A percentile compares a stretch with the other conserved stretches of the same genome.
phyloP scores from a whole-genome alignment of 2,329 filamentous ascomycete species.

The Calonectria leucothoes region DNA sequence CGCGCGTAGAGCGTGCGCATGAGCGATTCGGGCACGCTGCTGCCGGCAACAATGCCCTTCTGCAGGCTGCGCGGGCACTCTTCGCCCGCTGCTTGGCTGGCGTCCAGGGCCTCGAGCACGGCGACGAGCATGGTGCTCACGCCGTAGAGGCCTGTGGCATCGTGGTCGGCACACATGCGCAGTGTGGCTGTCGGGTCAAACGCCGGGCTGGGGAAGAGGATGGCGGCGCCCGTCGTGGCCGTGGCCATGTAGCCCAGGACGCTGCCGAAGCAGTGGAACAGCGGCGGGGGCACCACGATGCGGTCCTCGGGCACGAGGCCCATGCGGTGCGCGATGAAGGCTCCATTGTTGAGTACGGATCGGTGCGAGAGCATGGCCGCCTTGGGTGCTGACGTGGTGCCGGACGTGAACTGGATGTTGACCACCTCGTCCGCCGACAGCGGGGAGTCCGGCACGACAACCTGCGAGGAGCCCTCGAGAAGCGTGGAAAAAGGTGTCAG shows the following conservation, averaged over 20 bases:
- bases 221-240: slow-evolving; percentile 80
- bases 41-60: slow-evolving; percentile 94
- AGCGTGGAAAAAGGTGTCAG: slow-evolving; percentile 61
- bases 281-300: slow-evolving; percentile 85
- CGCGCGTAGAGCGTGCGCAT: slow-evolving; percentile 80
- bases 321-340: slow-evolving; percentile 87
- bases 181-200: slow-evolving; percentile 85
- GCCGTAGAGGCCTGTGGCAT: slow-evolving; percentile 79
- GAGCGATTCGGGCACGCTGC: slow-evolving; percentile 83
- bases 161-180: slow-evolving; percentile 62
- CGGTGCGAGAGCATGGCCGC: slow-evolving; percentile 89
- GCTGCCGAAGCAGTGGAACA: slow-evolving; percentile 92
- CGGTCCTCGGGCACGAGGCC: slow-evolving; percentile 78
- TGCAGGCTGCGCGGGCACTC: slow-evolving; percentile 60
- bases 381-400: slow-evolving; percentile 92
- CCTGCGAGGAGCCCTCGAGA: slow-evolving; percentile 44
- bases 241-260: slow-evolving; percentile 97
- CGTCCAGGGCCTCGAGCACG: slow-evolving; percentile 80
- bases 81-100: slow-evolving; percentile 40
- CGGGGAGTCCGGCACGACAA: slow-evolving; percentile 56
- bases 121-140: slow-evolving; percentile 96
- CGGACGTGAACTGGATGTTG: slow-evolving; percentile 97
- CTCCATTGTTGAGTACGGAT: slow-evolving; percentile 93
- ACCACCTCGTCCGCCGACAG: slow-evolving; percentile 76
- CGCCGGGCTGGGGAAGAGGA: slow-evolving; percentile 87